phyloP scores from a whole-genome alignment of 768 basidiomycete species.

The Auriscalpium orientale region DNA sequence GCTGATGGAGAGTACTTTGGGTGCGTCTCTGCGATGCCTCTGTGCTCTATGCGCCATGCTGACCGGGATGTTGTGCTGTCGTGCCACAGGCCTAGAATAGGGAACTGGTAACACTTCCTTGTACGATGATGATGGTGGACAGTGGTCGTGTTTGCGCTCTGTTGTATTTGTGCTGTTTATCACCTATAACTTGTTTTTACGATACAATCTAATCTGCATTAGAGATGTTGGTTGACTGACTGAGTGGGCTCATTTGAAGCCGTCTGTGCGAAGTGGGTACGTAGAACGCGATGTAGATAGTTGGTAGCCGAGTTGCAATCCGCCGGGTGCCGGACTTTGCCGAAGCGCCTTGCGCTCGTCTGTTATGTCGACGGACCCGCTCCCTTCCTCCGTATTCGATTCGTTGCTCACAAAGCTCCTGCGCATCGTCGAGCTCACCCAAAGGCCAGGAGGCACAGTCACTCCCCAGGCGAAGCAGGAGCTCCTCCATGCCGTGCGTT shows the following conservation, averaged over 20 bases:
- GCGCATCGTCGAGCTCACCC: slow-evolving; percentile 53
- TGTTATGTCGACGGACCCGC: neutral
- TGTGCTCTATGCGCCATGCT: neutral
- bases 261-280: neutral
- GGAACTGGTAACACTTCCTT: slow-evolving; percentile 4
- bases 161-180: slow-evolving; percentile 5
- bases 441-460: slow-evolving; percentile 43
- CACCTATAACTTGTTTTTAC: neutral
- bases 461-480: slow-evolving; percentile 58
- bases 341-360: neutral
- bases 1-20: slow-evolving; percentile 11
- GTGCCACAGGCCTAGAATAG: slow-evolving; percentile 8
- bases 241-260: neutral
- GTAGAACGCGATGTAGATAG: neutral
- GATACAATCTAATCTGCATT: slow-evolving; percentile 6
- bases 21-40: neutral
- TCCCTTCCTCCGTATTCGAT: slow-evolving; percentile 36
- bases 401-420: slow-evolving; percentile 52
- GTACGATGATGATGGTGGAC: neutral
- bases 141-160: neutral
- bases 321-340: neutral
- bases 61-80: no score
- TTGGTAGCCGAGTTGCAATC: neutral
- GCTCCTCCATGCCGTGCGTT: slow-evolving; percentile 51
- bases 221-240: neutral